Conservation (phyloP, 1,284 basidiomycete species). For the Exobasidium cylindrosporum region DNA sequence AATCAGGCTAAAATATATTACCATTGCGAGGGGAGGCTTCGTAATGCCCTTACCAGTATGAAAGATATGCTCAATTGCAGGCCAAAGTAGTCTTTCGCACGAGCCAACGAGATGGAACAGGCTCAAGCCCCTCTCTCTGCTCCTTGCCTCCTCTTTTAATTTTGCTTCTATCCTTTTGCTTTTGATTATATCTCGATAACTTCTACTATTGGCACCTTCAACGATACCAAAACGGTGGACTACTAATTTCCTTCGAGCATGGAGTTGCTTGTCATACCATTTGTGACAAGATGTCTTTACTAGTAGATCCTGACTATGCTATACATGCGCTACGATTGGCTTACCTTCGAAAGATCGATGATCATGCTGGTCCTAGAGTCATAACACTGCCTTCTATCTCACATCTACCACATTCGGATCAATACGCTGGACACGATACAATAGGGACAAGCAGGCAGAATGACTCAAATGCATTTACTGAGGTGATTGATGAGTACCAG, state of each 20-base stretch:
- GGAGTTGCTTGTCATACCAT: neutral
- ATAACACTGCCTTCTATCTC: constrained; percentile 34
- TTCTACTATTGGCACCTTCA: no score
- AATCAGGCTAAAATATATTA: no score
- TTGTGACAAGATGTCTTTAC: constrained; percentile 3
- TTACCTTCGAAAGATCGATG: constrained; percentile 44
- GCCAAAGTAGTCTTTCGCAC: no score
- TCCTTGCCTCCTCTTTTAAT: no score
- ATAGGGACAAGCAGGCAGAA: no score
- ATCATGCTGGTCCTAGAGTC: constrained; percentile 38
- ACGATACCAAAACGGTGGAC: no score
- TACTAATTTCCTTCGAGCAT: neutral
- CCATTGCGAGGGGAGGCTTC: no score
- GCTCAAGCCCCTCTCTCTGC: neutral
- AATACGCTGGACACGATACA: neutral
- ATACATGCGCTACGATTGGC: constrained; percentile 43
- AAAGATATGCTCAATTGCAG: no score
- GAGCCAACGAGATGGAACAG: neutral
- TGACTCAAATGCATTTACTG: neutral
- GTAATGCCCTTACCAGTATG: no score
- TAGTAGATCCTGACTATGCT: constrained; percentile 20
- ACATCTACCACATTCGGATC: neutral
- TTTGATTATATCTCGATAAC: no score
- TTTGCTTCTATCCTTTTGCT: no score
- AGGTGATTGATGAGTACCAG: neutral